Base-by-base conservation (phyloP, 176 grass and related monocot species). In the Cocos nucifera region DNA sequence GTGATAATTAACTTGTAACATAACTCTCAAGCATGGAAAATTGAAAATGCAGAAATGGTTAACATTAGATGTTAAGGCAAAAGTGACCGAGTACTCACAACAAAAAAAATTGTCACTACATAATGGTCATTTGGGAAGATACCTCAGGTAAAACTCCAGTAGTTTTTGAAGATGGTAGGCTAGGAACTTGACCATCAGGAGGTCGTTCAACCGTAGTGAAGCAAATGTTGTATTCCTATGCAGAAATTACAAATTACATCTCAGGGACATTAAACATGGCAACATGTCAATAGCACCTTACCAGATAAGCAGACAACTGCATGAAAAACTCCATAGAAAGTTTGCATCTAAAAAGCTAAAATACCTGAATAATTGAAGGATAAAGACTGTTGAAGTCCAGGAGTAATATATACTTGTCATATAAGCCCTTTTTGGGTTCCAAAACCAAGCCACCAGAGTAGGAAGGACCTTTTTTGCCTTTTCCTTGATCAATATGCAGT, bases 351-450 rank as follows among this genome's bases (percentile, higher is more conserved):
- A 44, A 35, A 35, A 0, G 35, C 10, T 51, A 63, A 58, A 22
- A 53, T 67, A 92, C 93, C 88, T 92, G 93, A 72, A 98, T 98
- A 64, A 98, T 98, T 44, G 93, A 98, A 78, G 93, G 93, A 69
- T 98, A 98, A 57, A 98, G 87, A 39, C 93, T 98, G 72, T 98
- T 98, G 57, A 98, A 92, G 71, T 98, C 93, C 19, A 98, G 79
- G 65, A 98, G 87, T 48, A 98, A 60, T 72, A 98, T 82, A 53
- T 87, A 91, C 75, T 92, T 98, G 70, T 92, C 93, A 77, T 98
- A 98, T 73, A 98, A 73, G 70, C 93, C 93, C 32, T 82, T 92
- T 88, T 98, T 98, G 58, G 93, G 93, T 68, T 98, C 87, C 79
- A 98, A 89, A 73, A 98, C 87, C 64, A 98, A 85, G 9, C 93